phyloP scores from a whole-genome alignment of 257 asterid genomes.

The Schizonepeta tenuifolia region DNA sequence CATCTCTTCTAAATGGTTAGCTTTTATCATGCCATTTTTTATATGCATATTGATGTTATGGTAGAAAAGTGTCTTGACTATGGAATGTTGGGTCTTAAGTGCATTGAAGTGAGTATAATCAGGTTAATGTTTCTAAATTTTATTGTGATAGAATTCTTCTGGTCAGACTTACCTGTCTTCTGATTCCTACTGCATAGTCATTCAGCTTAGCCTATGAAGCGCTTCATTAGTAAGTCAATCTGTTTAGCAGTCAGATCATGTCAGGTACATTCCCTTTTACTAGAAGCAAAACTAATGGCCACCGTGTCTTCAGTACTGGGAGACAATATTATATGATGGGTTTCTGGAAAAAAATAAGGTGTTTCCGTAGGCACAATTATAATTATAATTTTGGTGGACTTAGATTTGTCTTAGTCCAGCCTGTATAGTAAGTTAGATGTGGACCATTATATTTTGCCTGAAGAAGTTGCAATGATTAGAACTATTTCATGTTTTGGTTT shows the following conservation, averaged over 20 bases:
- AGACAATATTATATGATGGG: too few species aligned
- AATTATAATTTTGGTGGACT: neutral
- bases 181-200: too few species aligned
- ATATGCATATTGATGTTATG: neutral
- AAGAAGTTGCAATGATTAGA: neutral
- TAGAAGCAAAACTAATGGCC: too few species aligned
- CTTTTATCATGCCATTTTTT: conserved; percentile 26
- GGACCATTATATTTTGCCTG: neutral
- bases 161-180: too few species aligned
- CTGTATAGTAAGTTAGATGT: too few species aligned
- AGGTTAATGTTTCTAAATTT: neutral
- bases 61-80: conserved; percentile 11
- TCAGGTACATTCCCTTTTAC: too few species aligned
- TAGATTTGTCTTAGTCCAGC: neutral
- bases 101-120: conserved; percentile 3
- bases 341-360: too few species aligned
- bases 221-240: too few species aligned
- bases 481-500: conserved; percentile 2
- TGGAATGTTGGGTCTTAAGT: neutral
- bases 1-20: conserved; percentile 82
- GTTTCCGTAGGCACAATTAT: too few species aligned
- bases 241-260: too few species aligned
- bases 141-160: neutral
- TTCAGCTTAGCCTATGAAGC: too few species aligned
- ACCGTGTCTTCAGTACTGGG: too few species aligned